Evolutionary conservation across 2,329 filamentous ascomycete species (phyloP).

Genomic region (Akanthomyces dipterigenus): DNA sequence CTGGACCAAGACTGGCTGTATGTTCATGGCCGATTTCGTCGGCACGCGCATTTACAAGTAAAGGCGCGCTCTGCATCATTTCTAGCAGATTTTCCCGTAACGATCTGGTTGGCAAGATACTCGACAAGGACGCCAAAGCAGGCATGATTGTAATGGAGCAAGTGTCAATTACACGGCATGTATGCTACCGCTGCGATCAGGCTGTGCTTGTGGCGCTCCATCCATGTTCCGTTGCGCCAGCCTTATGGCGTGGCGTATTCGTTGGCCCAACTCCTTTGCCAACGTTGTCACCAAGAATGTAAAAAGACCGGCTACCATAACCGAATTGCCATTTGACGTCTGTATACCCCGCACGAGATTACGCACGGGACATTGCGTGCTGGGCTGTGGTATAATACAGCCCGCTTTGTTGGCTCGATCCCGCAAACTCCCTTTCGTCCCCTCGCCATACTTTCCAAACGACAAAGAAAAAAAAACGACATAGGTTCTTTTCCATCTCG

Average conservation of each 20-base stretch:
- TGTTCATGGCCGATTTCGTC: not conserved
- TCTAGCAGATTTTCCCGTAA: not conserved
- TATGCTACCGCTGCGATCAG: no score
- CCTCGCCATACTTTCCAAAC: no score
- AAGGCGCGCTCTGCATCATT: not conserved
- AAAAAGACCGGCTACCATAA: no score
- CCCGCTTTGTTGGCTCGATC: not conserved
- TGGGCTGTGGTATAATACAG: not conserved
- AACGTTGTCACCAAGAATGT: no score
- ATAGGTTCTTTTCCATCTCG: no score
- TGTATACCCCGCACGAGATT: not conserved
- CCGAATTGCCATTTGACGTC: no score
- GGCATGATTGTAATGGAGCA: not conserved
- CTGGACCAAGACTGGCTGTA: not conserved
- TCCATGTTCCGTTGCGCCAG: no score
- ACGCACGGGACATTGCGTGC: not conserved
- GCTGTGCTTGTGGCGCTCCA: no score
- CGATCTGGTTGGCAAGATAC: not conserved
- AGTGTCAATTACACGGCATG: no score
- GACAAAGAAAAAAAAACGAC: no score
- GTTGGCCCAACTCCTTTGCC: no score
- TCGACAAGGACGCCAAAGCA: not conserved
- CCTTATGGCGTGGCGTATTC: no score
- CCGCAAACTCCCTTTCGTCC: not conserved
- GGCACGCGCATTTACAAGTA: not conserved